Base-by-base conservation (phyloP, 1,139 yeast species). In the Taiozyma sp. region DNA sequence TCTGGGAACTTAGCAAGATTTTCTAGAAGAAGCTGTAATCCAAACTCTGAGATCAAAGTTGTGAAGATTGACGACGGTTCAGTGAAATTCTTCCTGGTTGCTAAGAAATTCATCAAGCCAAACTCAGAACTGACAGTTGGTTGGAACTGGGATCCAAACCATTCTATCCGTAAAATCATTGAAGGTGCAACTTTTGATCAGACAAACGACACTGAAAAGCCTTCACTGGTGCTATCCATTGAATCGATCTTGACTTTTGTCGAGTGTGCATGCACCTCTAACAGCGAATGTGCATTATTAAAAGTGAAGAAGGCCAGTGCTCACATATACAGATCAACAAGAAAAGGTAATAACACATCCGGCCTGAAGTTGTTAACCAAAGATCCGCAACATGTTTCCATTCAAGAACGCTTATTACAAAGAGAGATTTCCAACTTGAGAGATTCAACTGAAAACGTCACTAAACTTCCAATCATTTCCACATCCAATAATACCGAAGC, bases 71-170 rank as follows among this genome's bases (percentile, higher is more conserved):
- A 76, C 4, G 78, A 76, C 27, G 67, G 67, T 29, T 68, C 71
- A 7, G 74, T 88, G 42, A 77, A 75, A 52, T 83, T 88, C 64
- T 72, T 81, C 12, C 77, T 88, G 8, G 75, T 75, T 43, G 81
- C 97, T 0, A 66, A 78, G 1, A 78, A 75, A 49, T 79, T 79
- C 4, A 80, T 92, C 24, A 72, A 73, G 49, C 61, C 72, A 14
- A 90, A 83, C 42, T 77, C 80, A 42, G 97, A 92, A 65, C 70
- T 92, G 39, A 78, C 95, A 1, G 70, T 89, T 27, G 81, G 81
- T 2, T 92, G 98, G 98, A 89, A 86, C 56, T 92, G 97, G 96
- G 96, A 91, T 64, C 64, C 69, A 6, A 60, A 70, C 13, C 97
- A 91, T 65, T 97, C 97, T 2, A 87, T 89, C 40, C 71, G 72